Base-by-base conservation (phyloP, 192 early-diverging fungal genomes). In the Coemansia pectinata region DNA sequence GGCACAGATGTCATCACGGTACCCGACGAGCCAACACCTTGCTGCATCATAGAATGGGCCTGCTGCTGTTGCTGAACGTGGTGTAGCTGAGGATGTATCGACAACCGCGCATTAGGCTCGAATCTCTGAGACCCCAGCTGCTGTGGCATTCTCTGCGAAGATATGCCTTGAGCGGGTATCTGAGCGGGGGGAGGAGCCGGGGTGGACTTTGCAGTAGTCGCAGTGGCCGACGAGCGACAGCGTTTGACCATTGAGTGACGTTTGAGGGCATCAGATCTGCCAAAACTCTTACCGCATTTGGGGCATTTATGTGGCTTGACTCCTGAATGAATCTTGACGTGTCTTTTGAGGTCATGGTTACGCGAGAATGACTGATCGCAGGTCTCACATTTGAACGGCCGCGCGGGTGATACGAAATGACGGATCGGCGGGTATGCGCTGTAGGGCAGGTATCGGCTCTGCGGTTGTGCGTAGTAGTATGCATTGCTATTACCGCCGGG, bases 301-400 rank as follows among this genome's bases (percentile, higher is more conserved):
- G 83, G 77, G 59, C 92, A 93, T 59, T 84, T 87, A 73, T 89
- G 89, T n/a, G 92, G 92, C 73, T 93, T 93, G 50, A 87, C 78
- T 11, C 91, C 88, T 65, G 87, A 87, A 66, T 93, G 92, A 4
- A 91, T 90, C 62, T 90, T 88, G 75, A 88, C 86, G 65, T 93
- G 92, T 4, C 91, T 80, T 64, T 91, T 91, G 10, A 90, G 73
- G 70, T 93, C 91, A 62, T 91, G 90, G 69, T 91, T 88, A 52
- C 91, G 86, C 34, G 87, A 90, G 70, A 93, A 93, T 17, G 79
- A 79, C 62, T 84, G 78, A 62, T 84, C 79, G 67, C 85, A 83
- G 3, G 76, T 84, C 52, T 82, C 72, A 70, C 85, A 86, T 64
- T 86, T 86, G 76, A 84, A 86, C 10, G 85, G 85, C 53, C 82